These are phyloP conservation scores for Amphibolis antarctica DNA, from an alignment of 106 monocot species.

Conservation along the genomic window DNA sequence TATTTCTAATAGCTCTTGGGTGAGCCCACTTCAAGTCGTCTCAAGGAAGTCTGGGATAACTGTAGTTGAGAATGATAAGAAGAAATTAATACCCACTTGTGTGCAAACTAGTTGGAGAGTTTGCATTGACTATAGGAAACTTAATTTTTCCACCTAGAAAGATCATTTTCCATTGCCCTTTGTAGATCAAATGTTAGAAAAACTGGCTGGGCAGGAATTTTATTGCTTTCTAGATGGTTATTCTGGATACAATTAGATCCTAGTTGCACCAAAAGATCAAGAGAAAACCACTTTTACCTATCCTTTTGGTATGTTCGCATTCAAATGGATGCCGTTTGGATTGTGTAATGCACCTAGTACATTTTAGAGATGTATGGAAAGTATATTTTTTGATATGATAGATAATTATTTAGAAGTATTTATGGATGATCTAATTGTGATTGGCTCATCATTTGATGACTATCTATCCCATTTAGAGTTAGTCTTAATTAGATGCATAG, in stretches of 20 bases:
- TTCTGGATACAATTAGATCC: conserved; percentile 7
- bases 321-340: background rate
- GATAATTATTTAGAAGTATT: conserved; percentile 1
- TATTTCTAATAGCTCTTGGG: background rate
- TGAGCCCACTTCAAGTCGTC: background rate
- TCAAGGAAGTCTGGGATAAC: background rate
- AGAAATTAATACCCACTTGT: background rate
- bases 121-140: too few relatives aligned
- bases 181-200: conserved; percentile 7
- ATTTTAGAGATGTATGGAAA: background rate
- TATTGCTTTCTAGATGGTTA: conserved; percentile 6
- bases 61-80: background rate
- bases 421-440: conserved; percentile 8
- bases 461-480: background rate
- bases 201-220: background rate
- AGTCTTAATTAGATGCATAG: too few relatives aligned
- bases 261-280: background rate
- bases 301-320: background rate
- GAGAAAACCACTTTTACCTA: conserved; percentile 3
- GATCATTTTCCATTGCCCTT: conserved; percentile 1
- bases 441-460: conserved; percentile 4
- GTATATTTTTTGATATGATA: conserved; percentile 9
- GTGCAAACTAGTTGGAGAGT: background rate
- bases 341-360: background rate
- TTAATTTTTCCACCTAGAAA: too few relatives aligned